Conservation (phyloP, 1,284 basidiomycete species). For the Papiliotrema fonsecae region DNA sequence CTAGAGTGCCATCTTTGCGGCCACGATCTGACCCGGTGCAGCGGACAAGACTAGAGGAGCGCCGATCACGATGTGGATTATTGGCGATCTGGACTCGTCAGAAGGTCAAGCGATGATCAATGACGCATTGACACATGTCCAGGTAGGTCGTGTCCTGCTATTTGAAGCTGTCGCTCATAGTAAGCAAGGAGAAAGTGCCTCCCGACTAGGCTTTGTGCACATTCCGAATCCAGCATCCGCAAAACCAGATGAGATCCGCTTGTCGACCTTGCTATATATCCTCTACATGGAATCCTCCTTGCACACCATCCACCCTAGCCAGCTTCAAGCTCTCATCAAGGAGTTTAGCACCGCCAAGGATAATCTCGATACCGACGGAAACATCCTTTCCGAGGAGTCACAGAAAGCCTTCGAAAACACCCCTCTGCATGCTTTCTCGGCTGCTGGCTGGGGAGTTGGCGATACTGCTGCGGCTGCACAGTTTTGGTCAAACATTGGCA, state of each 20-base stretch:
- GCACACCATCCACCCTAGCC: constrained; percentile 18
- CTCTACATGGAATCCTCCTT: constrained; percentile 25
- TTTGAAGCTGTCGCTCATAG: constrained; percentile 1
- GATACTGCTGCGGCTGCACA: constrained; percentile 31
- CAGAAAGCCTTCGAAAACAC: constrained; percentile 7
- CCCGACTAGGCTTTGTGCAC: constrained; percentile 49
- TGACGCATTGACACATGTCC: constrained; percentile 60
- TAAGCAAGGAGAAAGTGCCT: constrained; percentile 24
- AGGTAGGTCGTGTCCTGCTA: constrained; percentile 49
- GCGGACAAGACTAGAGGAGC: constrained; percentile 19
- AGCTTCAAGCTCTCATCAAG: constrained; percentile 33
- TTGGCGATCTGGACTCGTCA: constrained; percentile 71
- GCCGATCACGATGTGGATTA: constrained; percentile 58
- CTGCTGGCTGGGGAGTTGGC: constrained; percentile 16
- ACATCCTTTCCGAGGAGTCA: constrained; percentile 6
- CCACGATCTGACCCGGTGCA: too few species aligned
- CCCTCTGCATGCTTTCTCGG: constrained; percentile 16
- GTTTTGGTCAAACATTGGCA: constrained; percentile 37
- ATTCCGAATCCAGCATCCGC: constrained; percentile 18
- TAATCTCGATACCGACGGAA: constrained; percentile 17
- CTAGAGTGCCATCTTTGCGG: too few species aligned
- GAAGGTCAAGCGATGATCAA: constrained; percentile 58
- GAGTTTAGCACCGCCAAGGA: constrained; percentile 24
- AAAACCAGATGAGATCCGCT: constrained; percentile 11
- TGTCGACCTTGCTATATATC: constrained; percentile 43